These are phyloP conservation scores for Inga oerstediana DNA, from an alignment of 306 rosid genomes.

Conservation along the genomic window DNA sequence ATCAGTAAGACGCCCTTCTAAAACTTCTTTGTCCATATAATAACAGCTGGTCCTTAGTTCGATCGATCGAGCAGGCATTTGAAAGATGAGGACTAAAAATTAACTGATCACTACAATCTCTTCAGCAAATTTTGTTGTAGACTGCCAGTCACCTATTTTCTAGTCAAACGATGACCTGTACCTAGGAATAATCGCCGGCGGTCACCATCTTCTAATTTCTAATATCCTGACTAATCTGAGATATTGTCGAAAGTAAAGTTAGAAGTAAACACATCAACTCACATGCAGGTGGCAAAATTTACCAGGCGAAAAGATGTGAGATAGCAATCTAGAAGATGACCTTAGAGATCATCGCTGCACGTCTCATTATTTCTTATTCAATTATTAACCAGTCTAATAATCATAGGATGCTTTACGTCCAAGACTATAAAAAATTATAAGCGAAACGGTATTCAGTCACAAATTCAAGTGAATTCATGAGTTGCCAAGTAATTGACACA, in stretches of 20 bases:
- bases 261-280: not conserved
- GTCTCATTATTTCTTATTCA: not conserved
- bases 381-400: not conserved
- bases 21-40: not conserved
- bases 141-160: not conserved
- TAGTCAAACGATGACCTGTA: not conserved
- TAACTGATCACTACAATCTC: not conserved
- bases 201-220: not conserved
- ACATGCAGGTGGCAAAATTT: not conserved
- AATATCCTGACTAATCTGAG: not conserved
- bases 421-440: not conserved
- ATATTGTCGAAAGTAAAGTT: not conserved
- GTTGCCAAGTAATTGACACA: not conserved
- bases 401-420: not conserved
- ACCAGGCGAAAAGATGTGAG: not conserved
- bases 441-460: not conserved
- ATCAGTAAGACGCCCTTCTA: not conserved
- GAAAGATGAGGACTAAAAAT: not conserved
- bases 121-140: not conserved
- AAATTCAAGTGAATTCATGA: not conserved
- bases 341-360: not conserved
- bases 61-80: not conserved
- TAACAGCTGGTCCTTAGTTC: not conserved
- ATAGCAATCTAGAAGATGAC: not conserved
- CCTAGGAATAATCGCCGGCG: not conserved